Percentiles rank a stretch among this genome's conserved stretches.
These are phyloP conservation scores for Apium graveolens DNA, from an alignment of 129 eudicot species.

Conservation along the genomic window DNA sequence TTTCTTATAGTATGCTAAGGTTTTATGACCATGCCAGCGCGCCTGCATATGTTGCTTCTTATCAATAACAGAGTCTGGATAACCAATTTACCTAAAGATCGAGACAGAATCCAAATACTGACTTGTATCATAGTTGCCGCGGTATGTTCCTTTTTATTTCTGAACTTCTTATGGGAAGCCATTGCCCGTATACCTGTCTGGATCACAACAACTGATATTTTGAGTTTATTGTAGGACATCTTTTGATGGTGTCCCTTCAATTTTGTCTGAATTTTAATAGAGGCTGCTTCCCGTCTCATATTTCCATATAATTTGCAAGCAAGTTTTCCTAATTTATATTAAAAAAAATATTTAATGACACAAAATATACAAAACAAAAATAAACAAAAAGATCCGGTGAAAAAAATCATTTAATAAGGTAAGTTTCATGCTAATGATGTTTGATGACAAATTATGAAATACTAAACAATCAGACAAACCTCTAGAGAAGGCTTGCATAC, in stretches of 20 bases:
- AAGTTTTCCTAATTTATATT: constrained; percentile 42
- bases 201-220: constrained; percentile 42
- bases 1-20: constrained; percentile 47
- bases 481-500: constrained; percentile 66
- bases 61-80: constrained; percentile 12
- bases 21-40: constrained; percentile 74
- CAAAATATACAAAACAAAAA: neutral
- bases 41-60: constrained; percentile 45
- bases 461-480: constrained; percentile 27
- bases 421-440: neutral
- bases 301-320: constrained; percentile 46
- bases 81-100: constrained; percentile 8
- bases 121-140: constrained; percentile 76
- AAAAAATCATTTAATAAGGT: neutral
- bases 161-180: constrained; percentile 60
- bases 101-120: constrained; percentile 12
- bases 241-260: constrained; percentile 45
- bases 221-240: constrained; percentile 39
- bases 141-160: constrained; percentile 49
- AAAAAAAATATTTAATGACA: neutral
- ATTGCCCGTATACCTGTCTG: constrained; percentile 70
- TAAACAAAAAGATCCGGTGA: neutral
- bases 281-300: constrained; percentile 49
- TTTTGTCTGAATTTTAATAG: constrained; percentile 52
- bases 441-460: neutral